Percentiles rank a stretch among this genome's conserved stretches.
phyloP scores from a whole-genome alignment of 2,329 filamentous ascomycete genomes.

The Cladophialophora chaetospira region DNA sequence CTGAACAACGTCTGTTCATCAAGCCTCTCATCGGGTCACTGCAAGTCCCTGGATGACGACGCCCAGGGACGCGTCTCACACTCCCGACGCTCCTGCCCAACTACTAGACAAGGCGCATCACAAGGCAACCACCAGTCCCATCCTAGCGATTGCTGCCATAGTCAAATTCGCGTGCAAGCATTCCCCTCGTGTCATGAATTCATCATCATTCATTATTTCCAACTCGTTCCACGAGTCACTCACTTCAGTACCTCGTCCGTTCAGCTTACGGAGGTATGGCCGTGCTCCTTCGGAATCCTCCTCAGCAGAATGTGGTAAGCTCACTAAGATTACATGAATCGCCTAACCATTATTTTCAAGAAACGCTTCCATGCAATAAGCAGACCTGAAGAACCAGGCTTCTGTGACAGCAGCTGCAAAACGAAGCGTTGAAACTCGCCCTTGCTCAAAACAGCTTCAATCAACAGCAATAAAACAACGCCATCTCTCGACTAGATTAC shows the following conservation, averaged over 20 bases:
- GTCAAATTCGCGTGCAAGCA: background rate
- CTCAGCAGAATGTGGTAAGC: background rate
- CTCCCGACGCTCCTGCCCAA: background rate
- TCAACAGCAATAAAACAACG: background rate
- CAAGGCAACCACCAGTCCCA: background rate
- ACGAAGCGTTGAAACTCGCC: background rate
- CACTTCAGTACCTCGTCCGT: background rate
- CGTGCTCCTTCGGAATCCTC: background rate
- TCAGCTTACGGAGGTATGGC: conserved; percentile 5
- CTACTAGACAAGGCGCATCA: background rate
- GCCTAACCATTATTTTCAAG: background rate
- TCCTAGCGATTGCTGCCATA: background rate
- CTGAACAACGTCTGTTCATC: no score
- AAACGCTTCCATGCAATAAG: background rate
- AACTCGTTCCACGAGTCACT: background rate
- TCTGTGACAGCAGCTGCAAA: background rate
- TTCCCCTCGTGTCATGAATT: background rate
- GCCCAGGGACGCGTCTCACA: background rate
- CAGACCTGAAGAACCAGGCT: no score
- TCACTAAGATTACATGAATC: conserved; percentile 13
- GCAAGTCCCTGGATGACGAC: background rate
- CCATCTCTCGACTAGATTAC: background rate
- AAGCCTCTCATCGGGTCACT: background rate
- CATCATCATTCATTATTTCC: background rate
- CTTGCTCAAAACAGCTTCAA: background rate